Base-by-base conservation (phyloP, 2,329 filamentous ascomycete genomes). In the Penicillium sp. region DNA sequence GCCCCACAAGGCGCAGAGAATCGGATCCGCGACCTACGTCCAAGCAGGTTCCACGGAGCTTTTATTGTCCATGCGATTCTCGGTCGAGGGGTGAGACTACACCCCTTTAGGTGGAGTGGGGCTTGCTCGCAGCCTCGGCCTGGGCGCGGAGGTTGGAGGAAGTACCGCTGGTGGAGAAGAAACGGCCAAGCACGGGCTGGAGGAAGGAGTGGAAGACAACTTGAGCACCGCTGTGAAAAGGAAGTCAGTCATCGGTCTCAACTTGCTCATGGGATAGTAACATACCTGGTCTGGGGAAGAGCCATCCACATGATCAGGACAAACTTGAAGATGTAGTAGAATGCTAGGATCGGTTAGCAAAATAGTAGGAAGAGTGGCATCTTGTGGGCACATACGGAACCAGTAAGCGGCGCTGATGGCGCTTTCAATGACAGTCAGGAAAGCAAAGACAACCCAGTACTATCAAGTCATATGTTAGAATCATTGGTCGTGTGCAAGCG, bases 241-340 rank as follows among this genome's bases (percentile, higher is more conserved):
- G 4, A 17, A 26, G 36, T 61, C 26, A 55, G 48, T 56, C 42
- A 52, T 33, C 12, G 5, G 12, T 25, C 52, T 53, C 26, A 3
- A 33, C 36, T 19, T 16, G 12, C 26, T 16, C 4, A 26, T 41
- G 22, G 1, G n/a, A 10, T 36, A 17, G 19, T 49, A 41, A 80
- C 88, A 74, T 88, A 97, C 93, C 83, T 82, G 82, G 95, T 97
- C 77, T 90, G 84, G 76, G 94, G 94, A 71, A 99, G 91, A 68
- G 93, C 87, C 80, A 99, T 91, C 94, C 94, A 99, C 75, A 99
- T 87, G 69, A 97, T 84, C 76, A 97, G 89, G 73, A 95, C 82
- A 74, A 99, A 97, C 85, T 99, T 99, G 89, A 99, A 97, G 74
- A 92, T 93, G 80, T 90, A 99, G 88, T 99, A 99, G 82, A 99